phyloP scores from a whole-genome alignment of 192 early-diverging fungal species.

The Entrophospora sp. region DNA sequence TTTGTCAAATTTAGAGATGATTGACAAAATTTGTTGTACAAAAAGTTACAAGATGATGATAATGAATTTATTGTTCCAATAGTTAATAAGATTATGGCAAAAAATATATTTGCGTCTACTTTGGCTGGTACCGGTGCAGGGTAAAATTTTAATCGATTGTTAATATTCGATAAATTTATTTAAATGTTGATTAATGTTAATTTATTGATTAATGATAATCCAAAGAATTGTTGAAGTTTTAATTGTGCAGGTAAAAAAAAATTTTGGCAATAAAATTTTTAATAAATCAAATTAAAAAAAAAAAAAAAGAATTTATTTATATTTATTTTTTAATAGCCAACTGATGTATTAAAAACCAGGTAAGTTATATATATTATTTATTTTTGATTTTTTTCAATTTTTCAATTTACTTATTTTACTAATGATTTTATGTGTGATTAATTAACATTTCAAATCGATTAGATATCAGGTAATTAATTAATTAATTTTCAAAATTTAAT shows the following conservation, averaged over 20 bases:
- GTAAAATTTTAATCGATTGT: not conserved
- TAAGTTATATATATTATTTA: not conserved
- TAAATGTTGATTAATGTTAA: not conserved
- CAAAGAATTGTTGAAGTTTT: slow-evolving; percentile 25
- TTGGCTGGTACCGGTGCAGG: slow-evolving; percentile 34
- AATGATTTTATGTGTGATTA: no score
- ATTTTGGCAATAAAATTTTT: not conserved
- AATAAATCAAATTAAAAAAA: not conserved
- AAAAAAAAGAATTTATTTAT: not conserved
- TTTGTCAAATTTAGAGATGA: no score
- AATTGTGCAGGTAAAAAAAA: slow-evolving; percentile 30
- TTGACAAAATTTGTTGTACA: no score
- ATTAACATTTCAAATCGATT: no score
- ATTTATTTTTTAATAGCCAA: slow-evolving; percentile 21
- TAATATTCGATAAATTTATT: not conserved
- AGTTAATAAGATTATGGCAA: no score
- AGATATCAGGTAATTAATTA: slow-evolving; percentile 28
- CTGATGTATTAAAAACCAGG: slow-evolving; percentile 35
- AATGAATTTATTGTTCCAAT: no score
- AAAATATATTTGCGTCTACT: slow-evolving; percentile 26
- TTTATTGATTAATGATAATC: not conserved
- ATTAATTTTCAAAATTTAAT: not conserved
- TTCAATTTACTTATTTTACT: no score
- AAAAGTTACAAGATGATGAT: no score
- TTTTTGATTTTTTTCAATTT: no score